Base-by-base conservation (phyloP, 495 filamentous ascomycete genomes). In the Echria macrotheca region DNA sequence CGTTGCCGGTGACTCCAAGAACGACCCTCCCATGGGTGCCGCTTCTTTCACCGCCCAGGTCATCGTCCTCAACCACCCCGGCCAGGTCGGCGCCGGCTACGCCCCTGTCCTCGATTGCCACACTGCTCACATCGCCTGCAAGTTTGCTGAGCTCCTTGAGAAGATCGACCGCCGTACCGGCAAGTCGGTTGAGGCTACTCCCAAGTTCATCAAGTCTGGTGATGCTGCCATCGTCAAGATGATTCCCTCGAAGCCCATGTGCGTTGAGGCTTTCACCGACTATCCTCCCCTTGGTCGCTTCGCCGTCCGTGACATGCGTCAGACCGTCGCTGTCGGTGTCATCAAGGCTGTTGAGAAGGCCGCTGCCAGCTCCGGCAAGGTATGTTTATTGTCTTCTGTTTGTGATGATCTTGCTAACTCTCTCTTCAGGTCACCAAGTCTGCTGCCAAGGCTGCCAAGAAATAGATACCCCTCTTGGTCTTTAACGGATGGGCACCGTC, bases 121-220 rank as follows among this genome's bases (percentile, higher is more conserved):
- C 83, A 98, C 93, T 60, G 93, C 93, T 69, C 93, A 98, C 84
- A 98, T 98, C 79, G 93, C 93, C 69, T 98, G 93, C 93, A 97
- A 97, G 85, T 98, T 98, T 82, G 70, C 87, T 58, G 91, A 97
- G 84, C 82, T 98, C 63, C 78, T 90, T 41, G 87, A 97, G 87
- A 98, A 98, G 91, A 98, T 98, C 69, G 93, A 98, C 72, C 93
- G 93, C 77, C 93, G 93, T 88, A 97, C 94, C 67, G 93, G 93
- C 71, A 98, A 98, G 83, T 87, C 90, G 52, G 83, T 93, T 67
- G 93, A 98, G 74, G 66, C 79, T 68, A 63, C 54, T 54, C 93
- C 93, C 70, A 97, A 98, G 84, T 96, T 96, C 82, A 87, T 97
- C 88, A 98, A 98, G 87, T 96, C 91, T 63, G 93, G 93, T 85